phyloP scores from a whole-genome alignment of 225 moss, liverwort and hornwort genomes.

The Thuidium tamariscinum region DNA sequence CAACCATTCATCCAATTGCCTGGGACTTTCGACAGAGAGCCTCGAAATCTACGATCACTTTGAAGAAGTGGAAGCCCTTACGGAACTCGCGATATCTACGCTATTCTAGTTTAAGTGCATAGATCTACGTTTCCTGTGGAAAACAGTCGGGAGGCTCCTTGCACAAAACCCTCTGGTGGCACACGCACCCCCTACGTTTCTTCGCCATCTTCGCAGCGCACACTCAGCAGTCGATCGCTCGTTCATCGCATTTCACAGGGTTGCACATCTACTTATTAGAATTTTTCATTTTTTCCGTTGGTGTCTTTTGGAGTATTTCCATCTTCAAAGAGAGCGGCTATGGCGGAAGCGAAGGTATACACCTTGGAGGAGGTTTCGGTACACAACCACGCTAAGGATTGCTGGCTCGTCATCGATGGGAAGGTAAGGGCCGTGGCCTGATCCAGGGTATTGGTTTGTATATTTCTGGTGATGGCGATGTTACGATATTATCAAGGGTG shows the following conservation, averaged over 20 bases:
- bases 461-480: neutral
- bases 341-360: slow-evolving; percentile 29
- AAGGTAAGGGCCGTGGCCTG: slow-evolving; percentile 18
- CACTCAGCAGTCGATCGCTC: neutral
- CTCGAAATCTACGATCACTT: neutral
- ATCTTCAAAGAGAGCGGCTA: neutral
- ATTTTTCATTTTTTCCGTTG: neutral
- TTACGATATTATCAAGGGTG: neutral
- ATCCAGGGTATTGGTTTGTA: neutral
- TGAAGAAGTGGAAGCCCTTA: neutral
- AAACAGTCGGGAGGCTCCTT: neutral
- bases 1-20: neutral
- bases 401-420: slow-evolving; percentile 49
- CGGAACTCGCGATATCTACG: neutral
- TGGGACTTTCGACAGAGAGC: neutral
- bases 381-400: slow-evolving; percentile 50
- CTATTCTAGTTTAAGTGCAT: rapidly evolving
- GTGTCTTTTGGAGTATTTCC: neutral
- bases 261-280: neutral
- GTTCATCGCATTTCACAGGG: neutral
- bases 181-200: neutral
- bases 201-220: neutral
- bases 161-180: neutral
- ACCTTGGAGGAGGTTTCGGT: slow-evolving; percentile 34
- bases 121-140: neutral